Evolutionary conservation across 106 monocot genomes (phyloP).

Genomic region (Chionographis japonica): DNA sequence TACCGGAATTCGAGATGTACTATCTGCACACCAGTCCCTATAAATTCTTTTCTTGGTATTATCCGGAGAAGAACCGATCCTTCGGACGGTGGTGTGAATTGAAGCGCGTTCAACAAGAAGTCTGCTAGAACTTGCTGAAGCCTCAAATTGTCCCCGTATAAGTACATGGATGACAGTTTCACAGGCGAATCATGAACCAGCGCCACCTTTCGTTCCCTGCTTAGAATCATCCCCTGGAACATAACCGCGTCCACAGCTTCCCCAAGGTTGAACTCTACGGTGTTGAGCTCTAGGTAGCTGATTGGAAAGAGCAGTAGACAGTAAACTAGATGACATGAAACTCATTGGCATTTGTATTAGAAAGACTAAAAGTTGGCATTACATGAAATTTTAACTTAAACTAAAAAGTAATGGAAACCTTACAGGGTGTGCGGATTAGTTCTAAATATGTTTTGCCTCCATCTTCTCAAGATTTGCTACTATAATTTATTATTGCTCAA

Average conservation of each 20-base stretch:
- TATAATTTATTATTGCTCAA: too few relatives aligned
- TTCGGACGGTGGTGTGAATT: slow-evolving; percentile 47
- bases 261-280: slow-evolving; percentile 65
- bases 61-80: slow-evolving; percentile 56
- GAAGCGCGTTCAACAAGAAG: slow-evolving; percentile 56
- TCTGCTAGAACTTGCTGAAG: slow-evolving; percentile 81
- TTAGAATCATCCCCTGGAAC: slow-evolving; percentile 56
- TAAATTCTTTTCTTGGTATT: slow-evolving; percentile 47
- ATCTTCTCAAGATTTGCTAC: too few relatives aligned
- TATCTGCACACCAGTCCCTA: slow-evolving; percentile 62
- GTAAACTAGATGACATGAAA: background rate
- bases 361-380: too few relatives aligned
- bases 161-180: slow-evolving; percentile 59
- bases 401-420: too few relatives aligned
- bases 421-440: too few relatives aligned
- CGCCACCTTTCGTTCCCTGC: slow-evolving; percentile 48
- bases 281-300: slow-evolving; percentile 78
- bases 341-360: background rate
- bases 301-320: slow-evolving; percentile 3
- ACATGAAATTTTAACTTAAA: too few relatives aligned
- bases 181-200: slow-evolving; percentile 57
- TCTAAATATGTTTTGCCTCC: too few relatives aligned
- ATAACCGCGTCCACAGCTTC: slow-evolving; percentile 61
- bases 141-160: slow-evolving; percentile 80
- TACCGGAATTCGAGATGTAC: slow-evolving; percentile 82